A percentile compares a stretch with the other conserved stretches of the same genome.
Evolutionary conservation across 148 eudicot species (phyloP).

Genomic region (Arbutus unedo): DNA sequence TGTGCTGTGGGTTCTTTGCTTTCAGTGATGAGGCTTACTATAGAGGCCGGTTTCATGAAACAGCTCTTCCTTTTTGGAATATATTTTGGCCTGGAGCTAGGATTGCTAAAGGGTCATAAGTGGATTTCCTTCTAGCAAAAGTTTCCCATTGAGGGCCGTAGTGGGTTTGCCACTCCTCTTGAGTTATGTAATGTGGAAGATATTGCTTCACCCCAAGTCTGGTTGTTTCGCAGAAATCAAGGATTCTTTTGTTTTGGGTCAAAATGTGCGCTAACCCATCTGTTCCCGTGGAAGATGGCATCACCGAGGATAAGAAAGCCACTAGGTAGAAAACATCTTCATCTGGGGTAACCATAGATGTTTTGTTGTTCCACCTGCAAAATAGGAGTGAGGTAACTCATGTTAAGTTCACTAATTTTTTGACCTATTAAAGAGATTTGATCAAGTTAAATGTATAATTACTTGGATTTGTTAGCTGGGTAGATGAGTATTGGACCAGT

Average conservation of each 20-base stretch:
- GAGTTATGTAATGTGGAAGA: constrained; percentile 68
- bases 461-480: constrained; percentile 88
- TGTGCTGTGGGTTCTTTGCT: background rate
- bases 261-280: constrained; percentile 56
- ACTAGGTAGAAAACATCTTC: constrained; percentile 77
- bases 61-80: constrained; percentile 48
- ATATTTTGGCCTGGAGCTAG: constrained; percentile 90
- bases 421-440: background rate
- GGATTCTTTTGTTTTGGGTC: constrained; percentile 51
- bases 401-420: background rate
- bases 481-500: constrained; percentile 85
- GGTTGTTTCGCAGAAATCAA: constrained; percentile 49
- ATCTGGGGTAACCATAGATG: constrained; percentile 74
- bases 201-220: constrained; percentile 73
- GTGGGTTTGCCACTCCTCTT: constrained; percentile 67
- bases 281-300: constrained; percentile 51
- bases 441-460: constrained; percentile 15
- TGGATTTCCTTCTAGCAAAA: constrained; percentile 53
- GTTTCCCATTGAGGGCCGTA: constrained; percentile 67
- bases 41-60: constrained; percentile 23
- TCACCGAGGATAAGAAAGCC: constrained; percentile 58
- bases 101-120: constrained; percentile 72
- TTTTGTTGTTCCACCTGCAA: constrained; percentile 68
- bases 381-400: background rate
- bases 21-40: background rate